Evolutionary conservation across 2,329 filamentous ascomycete genomes (phyloP), one percentile per base, ranked within the genome.

Genomic region (Nigrograna mackinnonii): DNA sequence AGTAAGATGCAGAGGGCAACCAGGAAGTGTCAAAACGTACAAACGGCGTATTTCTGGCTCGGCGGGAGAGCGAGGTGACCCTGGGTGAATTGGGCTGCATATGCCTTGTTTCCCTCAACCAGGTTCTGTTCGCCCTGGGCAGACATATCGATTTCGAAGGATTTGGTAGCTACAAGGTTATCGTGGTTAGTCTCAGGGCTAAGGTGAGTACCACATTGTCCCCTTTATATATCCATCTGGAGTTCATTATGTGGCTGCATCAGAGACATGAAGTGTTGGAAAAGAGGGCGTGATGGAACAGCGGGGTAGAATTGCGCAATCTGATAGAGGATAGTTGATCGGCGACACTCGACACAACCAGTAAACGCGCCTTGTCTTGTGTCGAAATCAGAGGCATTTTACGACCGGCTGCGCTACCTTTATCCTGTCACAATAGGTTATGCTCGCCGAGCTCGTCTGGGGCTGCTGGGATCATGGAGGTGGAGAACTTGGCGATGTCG

Each of bases 61-160:
- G 87, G 87, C 0, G 86, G 85, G 1, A 90, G 76, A 1, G 80
- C 76, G 4, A 91, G 76, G 47, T 83, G 51, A 13, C 84, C 86
- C 47, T 87, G 75, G n/a, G 74, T 80, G 66, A 91, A 91, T 3
- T 63, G 68, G 2, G 73, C 67, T 4, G 74, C 77, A 57, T 85
- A 84, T 22, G 74, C 67, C 22, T 72, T 75, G 62, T 87, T 87
- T 35, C 77, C 77, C 35, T 74, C 63, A 40, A 79, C 71, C 17
- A 86, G 64, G 44, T 82, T 80, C 48, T 79, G 64, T 54, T 82
- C 79, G 41, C 75, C 74, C 12, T 70, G 34, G 19, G 34, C n/a
- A 33, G 31, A 33, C 31, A 36, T 22, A 34, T 34, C 17, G 16
- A 9, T 13, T 11, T 13, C 17, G 12, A 13, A 34, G 31, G 12